Conservation (phyloP, 768 basidiomycete species). For the Podaxis sp. region DNA sequence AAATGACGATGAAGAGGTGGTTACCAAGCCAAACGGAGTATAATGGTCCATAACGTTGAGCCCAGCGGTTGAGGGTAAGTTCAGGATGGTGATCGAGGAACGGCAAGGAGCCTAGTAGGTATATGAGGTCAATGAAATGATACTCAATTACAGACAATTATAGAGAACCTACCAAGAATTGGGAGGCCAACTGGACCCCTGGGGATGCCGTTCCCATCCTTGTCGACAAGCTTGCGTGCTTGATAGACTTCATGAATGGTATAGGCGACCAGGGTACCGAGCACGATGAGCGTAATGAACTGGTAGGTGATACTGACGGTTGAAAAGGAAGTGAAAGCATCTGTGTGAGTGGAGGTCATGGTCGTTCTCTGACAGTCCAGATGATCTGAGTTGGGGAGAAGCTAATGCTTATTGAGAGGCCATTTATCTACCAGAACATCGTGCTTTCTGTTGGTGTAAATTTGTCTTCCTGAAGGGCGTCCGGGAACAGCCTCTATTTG, state of each 20-base stretch:
- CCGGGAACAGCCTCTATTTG: too few relatives aligned
- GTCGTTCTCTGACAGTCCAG: too few relatives aligned
- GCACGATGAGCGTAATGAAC: not conserved
- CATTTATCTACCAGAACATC: too few relatives aligned
- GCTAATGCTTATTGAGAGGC: too few relatives aligned
- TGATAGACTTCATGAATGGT: not conserved
- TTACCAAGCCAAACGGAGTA: conserved; percentile 48
- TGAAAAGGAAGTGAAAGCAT: not conserved
- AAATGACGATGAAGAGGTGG: conserved; percentile 46
- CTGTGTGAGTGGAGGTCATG: too few relatives aligned
- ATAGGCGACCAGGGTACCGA: not conserved
- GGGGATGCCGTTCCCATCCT: conserved; percentile 14
- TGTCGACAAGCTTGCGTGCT: not conserved
- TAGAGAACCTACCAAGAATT: not conserved
- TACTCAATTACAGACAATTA: too few relatives aligned
- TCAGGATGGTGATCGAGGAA: conserved; percentile 44
- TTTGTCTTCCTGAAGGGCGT: too few relatives aligned
- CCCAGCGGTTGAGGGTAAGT: conserved; percentile 40
- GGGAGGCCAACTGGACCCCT: conserved; percentile 17
- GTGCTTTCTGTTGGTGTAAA: too few relatives aligned
- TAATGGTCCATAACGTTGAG: conserved; percentile 38
- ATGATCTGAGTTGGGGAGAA: too few relatives aligned
- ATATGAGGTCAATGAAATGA: not conserved
- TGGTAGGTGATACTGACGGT: not conserved
- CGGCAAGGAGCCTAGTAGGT: conserved; percentile 31